Evolutionary conservation across 1,284 basidiomycete genomes (phyloP), one percentile per base, ranked within the genome.

Genomic region (Apiotrichum porosum): DNA sequence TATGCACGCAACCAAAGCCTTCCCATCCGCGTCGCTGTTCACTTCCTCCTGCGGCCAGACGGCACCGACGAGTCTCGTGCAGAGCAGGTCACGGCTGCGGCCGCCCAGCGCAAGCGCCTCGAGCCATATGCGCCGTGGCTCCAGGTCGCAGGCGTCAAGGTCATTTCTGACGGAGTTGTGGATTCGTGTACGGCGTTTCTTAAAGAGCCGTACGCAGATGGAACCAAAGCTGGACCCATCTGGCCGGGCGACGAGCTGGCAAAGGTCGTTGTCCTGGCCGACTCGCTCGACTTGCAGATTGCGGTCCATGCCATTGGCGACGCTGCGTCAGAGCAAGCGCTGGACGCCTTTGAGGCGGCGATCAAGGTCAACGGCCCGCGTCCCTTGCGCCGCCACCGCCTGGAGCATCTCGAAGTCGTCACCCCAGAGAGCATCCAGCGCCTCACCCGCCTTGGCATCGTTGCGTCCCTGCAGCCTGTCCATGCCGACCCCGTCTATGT

Each of bases 241-340:
- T 67, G 65, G 65, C 52, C 58, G 5, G 18, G 38, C 12, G 52
- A 54, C 6, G 47, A 62, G 33, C 49, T 67, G 9, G 15, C 47
- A 15, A 47, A 51, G 15, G 58, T 63, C n/a, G 51, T 65, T 18
- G 35, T 36, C 2, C 54, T 56, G 4, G 65, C 65, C 6, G 65
- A 67, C 44, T 32, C 38, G 12, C 50, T 58, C 17, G 62, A 56
- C 17, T 48, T 67, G 6, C 65, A 67, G 38, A 48, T 65, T 5
- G 65, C 65, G 2, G 38, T 60, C 4, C 65, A 67, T 26, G 63
- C 65, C 13, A 61, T 67, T 19, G 65, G 65, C 1, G 65, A 67
- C 45, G 65, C 65, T 10, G 65, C 65, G 3, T 51, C 53, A 14
- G 57, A 54, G n/a, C 52, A 54, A 38, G 65, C 65, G 4, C 55